These are phyloP conservation scores for Trichoderma parareesei DNA, from an alignment of 495 filamentous ascomycete genomes.

Conservation along the genomic window DNA sequence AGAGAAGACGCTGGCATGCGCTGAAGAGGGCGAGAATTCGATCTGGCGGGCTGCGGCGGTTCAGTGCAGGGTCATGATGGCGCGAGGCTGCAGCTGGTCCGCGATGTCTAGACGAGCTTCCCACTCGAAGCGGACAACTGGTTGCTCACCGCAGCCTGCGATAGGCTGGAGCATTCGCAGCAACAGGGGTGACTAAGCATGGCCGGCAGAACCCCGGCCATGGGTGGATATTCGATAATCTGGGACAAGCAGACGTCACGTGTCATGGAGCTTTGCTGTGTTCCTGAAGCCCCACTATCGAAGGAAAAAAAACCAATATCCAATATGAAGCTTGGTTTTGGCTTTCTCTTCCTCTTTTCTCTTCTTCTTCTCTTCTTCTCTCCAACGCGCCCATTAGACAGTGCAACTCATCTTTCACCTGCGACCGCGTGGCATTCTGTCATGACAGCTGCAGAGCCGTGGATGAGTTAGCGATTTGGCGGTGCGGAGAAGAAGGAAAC, in stretches of 20 bases:
- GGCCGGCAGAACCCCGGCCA: not conserved
- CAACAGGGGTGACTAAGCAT: not conserved
- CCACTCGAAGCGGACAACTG: not conserved
- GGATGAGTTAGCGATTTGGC: constrained; percentile 73
- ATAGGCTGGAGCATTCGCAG: not conserved
- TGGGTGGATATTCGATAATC: not conserved
- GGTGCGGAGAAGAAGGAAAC: constrained; percentile 65
- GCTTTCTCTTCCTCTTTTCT: constrained; percentile 15
- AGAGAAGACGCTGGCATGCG: not conserved
- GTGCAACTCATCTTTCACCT: constrained; percentile 65
- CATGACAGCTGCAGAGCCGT: constrained; percentile 46
- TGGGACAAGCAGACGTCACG: not conserved
- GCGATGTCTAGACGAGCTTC: not conserved
- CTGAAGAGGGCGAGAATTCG: not conserved
- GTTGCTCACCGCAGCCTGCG: not conserved
- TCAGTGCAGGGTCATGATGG: not conserved
- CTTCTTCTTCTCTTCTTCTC: constrained; percentile 33
- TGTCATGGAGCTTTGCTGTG: not conserved
- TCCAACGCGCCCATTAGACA: constrained; percentile 79
- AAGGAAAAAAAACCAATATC: not conserved
- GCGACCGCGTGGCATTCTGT: constrained; percentile 62
- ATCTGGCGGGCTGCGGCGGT: not conserved
- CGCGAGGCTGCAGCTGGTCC: not conserved
- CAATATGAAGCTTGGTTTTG: not conserved
- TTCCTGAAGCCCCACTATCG: not conserved